Conservation (phyloP, 306 rosid genomes). For the Aeschynomene evenia region DNA sequence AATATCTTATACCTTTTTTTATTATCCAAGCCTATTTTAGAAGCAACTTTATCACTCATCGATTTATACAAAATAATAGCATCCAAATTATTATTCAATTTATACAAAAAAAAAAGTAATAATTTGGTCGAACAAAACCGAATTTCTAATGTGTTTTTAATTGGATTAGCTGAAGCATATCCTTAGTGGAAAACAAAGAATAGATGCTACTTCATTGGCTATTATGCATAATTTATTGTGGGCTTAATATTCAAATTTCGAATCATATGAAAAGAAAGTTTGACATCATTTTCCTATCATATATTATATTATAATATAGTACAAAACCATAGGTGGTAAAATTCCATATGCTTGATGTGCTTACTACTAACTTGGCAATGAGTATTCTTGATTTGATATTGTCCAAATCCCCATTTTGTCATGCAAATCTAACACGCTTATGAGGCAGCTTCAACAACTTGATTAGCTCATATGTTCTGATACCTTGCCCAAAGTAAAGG, state of each 20-base stretch:
- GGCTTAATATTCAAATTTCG: not conserved
- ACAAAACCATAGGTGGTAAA: not conserved
- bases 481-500: conserved; percentile 65
- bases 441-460: conserved; percentile 76
- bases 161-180: not conserved
- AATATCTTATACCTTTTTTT: not conserved
- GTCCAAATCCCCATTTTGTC: not conserved
- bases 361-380: not conserved
- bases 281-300: not conserved
- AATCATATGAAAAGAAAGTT: not conserved
- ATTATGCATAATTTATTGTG: not conserved
- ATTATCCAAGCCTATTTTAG: no score
- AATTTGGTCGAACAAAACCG: not conserved
- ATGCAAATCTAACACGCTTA: conserved; percentile 4
- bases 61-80: no score
- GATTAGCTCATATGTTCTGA: conserved; percentile 71
- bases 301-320: conserved; percentile 8
- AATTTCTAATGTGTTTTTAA: not conserved
- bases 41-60: not conserved
- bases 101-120: no score
- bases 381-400: conserved; percentile 14
- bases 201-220: not conserved
- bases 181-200: not conserved
- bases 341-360: not conserved
- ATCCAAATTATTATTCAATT: no score